Evolutionary conservation across 768 basidiomycete species (phyloP).

Genomic region (Punctularia strigosozonata): DNA sequence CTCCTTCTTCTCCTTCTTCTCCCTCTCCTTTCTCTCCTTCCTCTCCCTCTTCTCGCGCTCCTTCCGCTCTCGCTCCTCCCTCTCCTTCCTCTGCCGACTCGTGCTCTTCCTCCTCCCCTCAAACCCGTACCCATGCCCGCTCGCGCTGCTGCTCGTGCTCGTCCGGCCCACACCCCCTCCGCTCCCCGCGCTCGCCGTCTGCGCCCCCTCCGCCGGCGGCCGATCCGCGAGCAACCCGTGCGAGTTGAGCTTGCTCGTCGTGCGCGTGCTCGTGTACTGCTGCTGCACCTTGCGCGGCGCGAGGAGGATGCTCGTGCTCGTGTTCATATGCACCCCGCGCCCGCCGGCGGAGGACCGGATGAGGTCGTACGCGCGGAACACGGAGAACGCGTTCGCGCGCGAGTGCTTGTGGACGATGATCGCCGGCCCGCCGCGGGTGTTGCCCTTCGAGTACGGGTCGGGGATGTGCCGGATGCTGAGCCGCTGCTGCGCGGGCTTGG

Average conservation of each 20-base stretch:
- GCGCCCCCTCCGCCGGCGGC: slow-evolving; percentile 3
- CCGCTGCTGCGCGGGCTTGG: slow-evolving; percentile 57
- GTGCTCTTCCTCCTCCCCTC: slow-evolving; percentile 7
- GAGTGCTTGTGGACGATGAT: slow-evolving; percentile 77
- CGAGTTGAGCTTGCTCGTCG: slow-evolving; percentile 53
- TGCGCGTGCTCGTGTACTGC: slow-evolving; percentile 65
- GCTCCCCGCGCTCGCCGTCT: slow-evolving; percentile 6
- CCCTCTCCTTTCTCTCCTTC: slow-evolving; percentile 15
- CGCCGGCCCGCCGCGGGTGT: slow-evolving; percentile 40
- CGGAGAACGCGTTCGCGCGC: slow-evolving; percentile 65
- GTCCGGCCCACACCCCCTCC: slow-evolving; percentile 12
- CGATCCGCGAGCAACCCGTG: slow-evolving; percentile 53
- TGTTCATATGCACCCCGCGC: background rate
- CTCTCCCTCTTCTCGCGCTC: slow-evolving; percentile 17
- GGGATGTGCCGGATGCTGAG: slow-evolving; percentile 47
- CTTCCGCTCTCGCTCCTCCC: slow-evolving; percentile 11
- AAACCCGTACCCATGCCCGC: too few species aligned
- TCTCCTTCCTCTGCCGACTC: background rate
- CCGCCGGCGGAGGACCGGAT: slow-evolving; percentile 9
- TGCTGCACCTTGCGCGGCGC: slow-evolving; percentile 70
- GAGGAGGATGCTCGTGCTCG: slow-evolving; percentile 36
- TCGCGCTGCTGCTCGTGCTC: too few species aligned
- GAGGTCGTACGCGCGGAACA: slow-evolving; percentile 50
- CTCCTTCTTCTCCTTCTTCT: slow-evolving; percentile 19
- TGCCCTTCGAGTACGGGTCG: slow-evolving; percentile 32